Base-by-base conservation (phyloP, 2,329 filamentous ascomycete genomes). In the Penicillium psychrosexuale region DNA sequence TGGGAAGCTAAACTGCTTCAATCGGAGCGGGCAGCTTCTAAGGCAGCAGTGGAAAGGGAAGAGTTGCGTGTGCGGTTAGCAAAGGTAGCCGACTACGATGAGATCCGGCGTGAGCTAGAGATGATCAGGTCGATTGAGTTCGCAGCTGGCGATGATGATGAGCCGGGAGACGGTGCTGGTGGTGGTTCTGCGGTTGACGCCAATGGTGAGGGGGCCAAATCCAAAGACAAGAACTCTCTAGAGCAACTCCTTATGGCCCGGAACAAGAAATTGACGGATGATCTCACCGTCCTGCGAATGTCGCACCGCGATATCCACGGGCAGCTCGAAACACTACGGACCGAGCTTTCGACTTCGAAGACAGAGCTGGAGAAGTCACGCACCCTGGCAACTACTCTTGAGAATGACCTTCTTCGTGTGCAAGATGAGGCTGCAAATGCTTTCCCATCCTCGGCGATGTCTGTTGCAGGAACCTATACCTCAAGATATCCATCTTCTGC, bases 101-200 rank as follows among this genome's bases (percentile, higher is more conserved):
- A 97, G 56, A 85, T 99, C 45, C 97, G 94, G 75, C 90, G 95
- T 61, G 95, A 99, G 73, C 81, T 99, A 3, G 93, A 97, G 67
- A 92, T 97, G 58, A 83, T 99, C 57, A 96, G 96, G 83, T 96
- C 93, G 63, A 97, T 99, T 65, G 94, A 99, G 71, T 96, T 99
- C 66, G 90, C 42, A 33, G 42, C 93, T 0, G 92, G 90, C 59
- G 91, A 95, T 57, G 89, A 92, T 44, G 86, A 88, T 2, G 77
- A 80, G 8, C 68, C 74, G 30, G 79, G 78, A 15, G 76, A 77
- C 37, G 63, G 72, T 28, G 61, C 72, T 2, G 77, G 78, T 27
- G 66, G 70, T 5, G 63, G 66, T 39, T 59, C 65, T 31, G 61
- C 60, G 12, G 55, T 57, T 17, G 62, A 51, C 45, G 51, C 59